phyloP scores from a whole-genome alignment of 2,329 filamentous ascomycete genomes.

The Aspergillus cejpii region DNA sequence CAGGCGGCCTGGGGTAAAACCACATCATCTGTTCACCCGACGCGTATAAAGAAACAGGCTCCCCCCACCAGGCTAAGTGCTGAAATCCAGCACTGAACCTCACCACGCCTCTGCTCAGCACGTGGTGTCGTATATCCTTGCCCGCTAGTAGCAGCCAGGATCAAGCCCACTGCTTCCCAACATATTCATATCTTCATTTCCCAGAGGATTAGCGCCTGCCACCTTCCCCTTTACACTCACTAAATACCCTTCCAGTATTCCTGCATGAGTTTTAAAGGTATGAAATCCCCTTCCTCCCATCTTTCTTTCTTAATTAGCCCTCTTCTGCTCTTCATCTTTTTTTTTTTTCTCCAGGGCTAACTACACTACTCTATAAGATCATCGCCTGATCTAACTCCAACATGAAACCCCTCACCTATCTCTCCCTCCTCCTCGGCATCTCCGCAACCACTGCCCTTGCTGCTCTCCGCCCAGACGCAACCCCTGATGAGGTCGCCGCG shows the following conservation, averaged over 20 bases:
- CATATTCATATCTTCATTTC: slow-evolving; percentile 7
- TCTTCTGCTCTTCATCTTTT: slow-evolving; percentile 8
- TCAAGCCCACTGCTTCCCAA: slow-evolving; percentile 8
- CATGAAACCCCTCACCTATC: slow-evolving; percentile 19
- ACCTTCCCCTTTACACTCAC: slow-evolving; percentile 6
- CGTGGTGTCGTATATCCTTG: slow-evolving; percentile 2
- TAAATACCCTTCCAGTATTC: slow-evolving; percentile 9
- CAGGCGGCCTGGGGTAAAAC: slow-evolving; percentile 8
- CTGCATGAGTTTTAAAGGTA: slow-evolving; percentile 11
- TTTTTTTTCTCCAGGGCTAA: slow-evolving; percentile 9
- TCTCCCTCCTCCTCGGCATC: slow-evolving; percentile 18
- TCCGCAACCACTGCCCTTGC: slow-evolving; percentile 16
- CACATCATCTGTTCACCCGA: slow-evolving; percentile 10
- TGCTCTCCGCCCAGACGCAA: slow-evolving; percentile 16
- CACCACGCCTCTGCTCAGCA: slow-evolving; percentile 1
- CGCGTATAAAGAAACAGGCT: slow-evolving; percentile 11
- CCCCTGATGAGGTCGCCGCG: slow-evolving; percentile 14
- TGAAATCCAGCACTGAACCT: slow-evolving; percentile 6
- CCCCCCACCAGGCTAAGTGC: slow-evolving; percentile 4
- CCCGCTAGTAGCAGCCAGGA: slow-evolving; percentile 7
- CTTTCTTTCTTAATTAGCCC: slow-evolving; percentile 7
- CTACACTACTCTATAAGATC: slow-evolving; percentile 8
- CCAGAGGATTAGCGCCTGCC: slow-evolving; percentile 4
- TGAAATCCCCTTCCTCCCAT: slow-evolving; percentile 8
- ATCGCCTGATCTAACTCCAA: slow-evolving; percentile 6